These are phyloP conservation scores for Pezicula radicicola DNA, from an alignment of 2,329 filamentous ascomycete genomes.

Conservation along the genomic window DNA sequence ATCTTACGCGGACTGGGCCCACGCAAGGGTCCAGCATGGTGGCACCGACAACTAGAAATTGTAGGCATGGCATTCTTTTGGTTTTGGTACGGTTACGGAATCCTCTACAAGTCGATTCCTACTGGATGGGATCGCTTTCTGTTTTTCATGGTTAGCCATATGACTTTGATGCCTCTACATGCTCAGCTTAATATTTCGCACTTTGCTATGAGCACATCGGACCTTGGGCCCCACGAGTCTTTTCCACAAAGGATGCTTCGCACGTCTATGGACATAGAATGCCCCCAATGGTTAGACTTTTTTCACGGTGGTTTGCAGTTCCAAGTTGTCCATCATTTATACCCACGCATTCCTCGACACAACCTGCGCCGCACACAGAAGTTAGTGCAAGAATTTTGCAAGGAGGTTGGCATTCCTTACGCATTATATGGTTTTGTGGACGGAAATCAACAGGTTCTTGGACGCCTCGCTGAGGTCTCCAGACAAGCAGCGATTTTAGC, in stretches of 20 bases:
- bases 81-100: constrained; percentile 65
- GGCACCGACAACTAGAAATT: constrained; percentile 66
- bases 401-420: constrained; percentile 77
- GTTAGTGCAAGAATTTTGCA: constrained; percentile 74
- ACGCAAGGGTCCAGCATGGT: constrained; percentile 56
- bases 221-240: constrained; percentile 75
- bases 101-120: constrained; percentile 63
- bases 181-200: constrained; percentile 86
- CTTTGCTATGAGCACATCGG: constrained; percentile 85
- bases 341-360: constrained; percentile 75
- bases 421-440: constrained; percentile 78
- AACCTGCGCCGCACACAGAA: constrained; percentile 71
- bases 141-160: constrained; percentile 75
- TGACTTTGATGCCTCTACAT: constrained; percentile 74
- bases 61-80: constrained; percentile 61
- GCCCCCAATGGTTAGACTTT: constrained; percentile 80
- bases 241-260: constrained; percentile 85
- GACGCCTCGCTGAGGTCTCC: constrained; percentile 70
- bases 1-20: constrained; percentile 54
- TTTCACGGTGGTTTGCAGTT: constrained; percentile 84
- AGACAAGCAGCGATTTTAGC: constrained; percentile 71
- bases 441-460: constrained; percentile 75
- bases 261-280: constrained; percentile 91
- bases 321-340: constrained; percentile 81
- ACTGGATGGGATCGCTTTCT: constrained; percentile 64